Base-by-base conservation (phyloP, 371 early-diverging fungal genomes). In the Apophysomyces trapeziformis region DNA sequence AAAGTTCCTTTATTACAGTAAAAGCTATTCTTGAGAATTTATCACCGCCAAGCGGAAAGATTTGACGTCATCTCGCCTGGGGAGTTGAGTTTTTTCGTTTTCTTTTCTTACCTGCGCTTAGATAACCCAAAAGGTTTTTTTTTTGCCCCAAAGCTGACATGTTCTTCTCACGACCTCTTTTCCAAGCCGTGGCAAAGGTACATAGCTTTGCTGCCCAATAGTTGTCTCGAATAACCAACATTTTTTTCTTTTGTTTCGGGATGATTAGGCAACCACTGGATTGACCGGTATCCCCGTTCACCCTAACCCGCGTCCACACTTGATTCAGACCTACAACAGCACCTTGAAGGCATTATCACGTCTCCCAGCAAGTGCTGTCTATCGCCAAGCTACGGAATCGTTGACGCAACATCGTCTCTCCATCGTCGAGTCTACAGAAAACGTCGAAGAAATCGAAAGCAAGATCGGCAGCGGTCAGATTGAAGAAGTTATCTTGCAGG, bases 401-500 rank as follows among this genome's bases (percentile, higher is more conserved):
- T 68, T 95, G 63, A 91, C 93, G 14, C 76, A 82, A 62, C 91
- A 92, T 43, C 89, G 96, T 43, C 81, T 96, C 64, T 69, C 75
- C 44, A 77, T 95, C 59, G 92, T 92, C 56, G 86, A 95, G 76
- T 73, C 77, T 32, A 89, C 87, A 45, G 90, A 90, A 60, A 87
- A 91, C 65, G 76, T 92, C 47, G 64, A 69, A 38, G 84, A 87
- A 73, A 93, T 96, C 66, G 97, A 96, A 79, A 67, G 84, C 65
- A 73, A 86, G 65, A 81, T 96, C 60, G 84, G 83, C 68, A 86
- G 83, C 43, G 96, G 96, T 47, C 93, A 95, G 82, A 92, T 97
- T 69, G 97, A 97, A 77, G 95, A 97, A 84, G 78, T 97, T 13
- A 91, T 96, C 61, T 70, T 80, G 56, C 94, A 92, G 74, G 96